Conservation (phyloP, 2,329 filamentous ascomycete genomes). For the Phyllosticta citrichinensis region DNA sequence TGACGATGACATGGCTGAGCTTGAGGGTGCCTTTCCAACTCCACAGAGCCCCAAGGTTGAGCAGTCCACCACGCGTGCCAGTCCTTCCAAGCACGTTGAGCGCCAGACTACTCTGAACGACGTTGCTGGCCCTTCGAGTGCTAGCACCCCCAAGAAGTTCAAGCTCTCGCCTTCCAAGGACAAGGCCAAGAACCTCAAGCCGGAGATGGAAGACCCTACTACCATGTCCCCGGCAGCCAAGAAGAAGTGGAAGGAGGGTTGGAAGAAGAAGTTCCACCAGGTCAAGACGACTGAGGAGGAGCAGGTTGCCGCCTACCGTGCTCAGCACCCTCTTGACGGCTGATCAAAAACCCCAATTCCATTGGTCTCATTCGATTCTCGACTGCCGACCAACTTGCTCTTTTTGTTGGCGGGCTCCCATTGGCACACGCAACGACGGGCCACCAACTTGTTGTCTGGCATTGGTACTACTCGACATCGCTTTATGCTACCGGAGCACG, state of each 20-base stretch:
- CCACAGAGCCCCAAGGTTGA: slow-evolving; percentile 12
- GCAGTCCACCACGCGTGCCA: slow-evolving; percentile 11
- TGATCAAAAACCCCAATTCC: not conserved
- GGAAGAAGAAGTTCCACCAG: slow-evolving; percentile 25
- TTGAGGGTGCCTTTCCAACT: slow-evolving; percentile 14
- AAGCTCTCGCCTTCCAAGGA: slow-evolving; percentile 35
- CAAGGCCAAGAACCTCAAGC: slow-evolving; percentile 35
- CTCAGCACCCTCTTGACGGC: not conserved
- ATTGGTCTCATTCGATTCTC: no score
- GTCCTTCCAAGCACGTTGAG: slow-evolving; percentile 13
- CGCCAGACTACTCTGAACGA: slow-evolving; percentile 10
- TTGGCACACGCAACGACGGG: not conserved
- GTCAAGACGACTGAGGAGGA: slow-evolving; percentile 23
- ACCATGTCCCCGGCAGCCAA: slow-evolving; percentile 29
- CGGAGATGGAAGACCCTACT: slow-evolving; percentile 17
- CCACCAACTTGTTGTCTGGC: not conserved
- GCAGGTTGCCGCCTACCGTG: slow-evolving; percentile 5
- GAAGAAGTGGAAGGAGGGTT: slow-evolving; percentile 23
- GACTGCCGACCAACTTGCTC: not conserved
- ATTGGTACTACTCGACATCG: not conserved
- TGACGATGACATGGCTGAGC: slow-evolving; percentile 26
- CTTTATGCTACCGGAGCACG: not conserved
- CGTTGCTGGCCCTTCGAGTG: slow-evolving; percentile 17
- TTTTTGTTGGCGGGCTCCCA: not conserved
- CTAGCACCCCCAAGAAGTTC: slow-evolving; percentile 26